phyloP scores from a whole-genome alignment of 2,329 filamentous ascomycete species.

The Calonectria naviculata region DNA sequence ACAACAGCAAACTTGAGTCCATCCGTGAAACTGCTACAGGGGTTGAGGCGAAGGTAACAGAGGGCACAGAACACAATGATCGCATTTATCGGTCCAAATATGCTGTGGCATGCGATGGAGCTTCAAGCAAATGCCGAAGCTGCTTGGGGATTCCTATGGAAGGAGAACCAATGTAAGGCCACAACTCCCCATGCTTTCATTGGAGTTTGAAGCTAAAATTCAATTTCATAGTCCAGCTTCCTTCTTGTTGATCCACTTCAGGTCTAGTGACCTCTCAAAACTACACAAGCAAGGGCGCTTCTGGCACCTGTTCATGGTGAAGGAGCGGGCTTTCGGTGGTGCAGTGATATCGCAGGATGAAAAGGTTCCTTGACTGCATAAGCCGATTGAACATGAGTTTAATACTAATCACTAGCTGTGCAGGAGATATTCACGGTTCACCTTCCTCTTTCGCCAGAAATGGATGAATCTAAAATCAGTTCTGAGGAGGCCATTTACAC shows the following conservation, averaged over 20 bases:
- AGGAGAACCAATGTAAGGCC: constrained; percentile 6
- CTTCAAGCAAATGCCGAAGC: background rate
- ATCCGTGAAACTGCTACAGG: background rate
- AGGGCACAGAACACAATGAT: background rate
- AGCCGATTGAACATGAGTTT: background rate
- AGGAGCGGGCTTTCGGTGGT: background rate
- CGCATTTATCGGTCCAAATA: background rate
- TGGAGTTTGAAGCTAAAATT: background rate
- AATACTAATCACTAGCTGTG: background rate
- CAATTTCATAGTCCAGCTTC: background rate
- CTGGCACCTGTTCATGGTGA: constrained; percentile 10
- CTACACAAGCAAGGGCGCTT: constrained; percentile 13
- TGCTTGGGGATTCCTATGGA: background rate
- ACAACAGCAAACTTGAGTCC: background rate
- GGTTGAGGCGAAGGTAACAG: background rate
- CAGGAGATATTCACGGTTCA: constrained; percentile 12
- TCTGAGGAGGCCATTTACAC: constrained; percentile 16
- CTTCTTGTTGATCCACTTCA: constrained; percentile 5
- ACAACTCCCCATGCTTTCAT: too few relatives aligned
- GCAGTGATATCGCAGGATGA: constrained; percentile 11
- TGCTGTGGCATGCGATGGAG: constrained; percentile 9
- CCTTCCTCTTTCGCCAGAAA: background rate
- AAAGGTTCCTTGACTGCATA: background rate
- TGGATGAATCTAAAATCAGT: background rate
- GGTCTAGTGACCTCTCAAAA: background rate